Base-by-base conservation (phyloP, 345 rosid genomes). In the Passiflora organensis region DNA sequence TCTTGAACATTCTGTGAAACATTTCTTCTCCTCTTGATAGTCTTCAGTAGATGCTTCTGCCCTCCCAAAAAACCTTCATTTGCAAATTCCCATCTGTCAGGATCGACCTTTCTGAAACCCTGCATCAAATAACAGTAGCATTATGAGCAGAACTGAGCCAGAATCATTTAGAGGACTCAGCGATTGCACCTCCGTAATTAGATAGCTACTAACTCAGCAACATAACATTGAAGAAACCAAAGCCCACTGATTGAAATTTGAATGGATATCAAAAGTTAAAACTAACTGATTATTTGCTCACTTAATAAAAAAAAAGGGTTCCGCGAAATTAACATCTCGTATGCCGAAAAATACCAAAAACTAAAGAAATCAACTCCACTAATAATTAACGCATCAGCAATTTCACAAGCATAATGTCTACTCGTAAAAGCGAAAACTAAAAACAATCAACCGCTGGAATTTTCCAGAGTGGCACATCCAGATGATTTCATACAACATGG, bases 11-110 rank as follows among this genome's bases (percentile, higher is more conserved):
- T 23, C 49, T 66, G 79, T 19, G 69, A 28, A 6, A 78, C 53
- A 48, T 83, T 63, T 49, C 95, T 65, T 65, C 93, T 75, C 72
- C 98, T 76, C 77, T 68, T 88, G 54, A 91, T 88, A 39, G 58
- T 75, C 79, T 84, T 88, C 59, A 88, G n/a, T 14, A 91, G 81
- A 45, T 86, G 89, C 69, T 68, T 82, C 55, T 86, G 88, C n/a
- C 96, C 98, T 50, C 90, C 80, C 37, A 85, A 58, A 68, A 91
- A 91, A 41, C 96, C 91, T 70, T 86, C 98, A 32, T 82, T 84
- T 8, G 93, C 93, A 42, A 91, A 91, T 64, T 88, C 96, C 96
- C 98, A 91, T 25, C 80, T 69, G 36, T 91, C 96, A 6, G 96
- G 87, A 74, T 91, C 89, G 6, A 91, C 78, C 72, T 88, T 91